Evolutionary conservation across 179 eudicot genomes (phyloP), one percentile per base, ranked within the genome.

Genomic region (Beta lomatogona): DNA sequence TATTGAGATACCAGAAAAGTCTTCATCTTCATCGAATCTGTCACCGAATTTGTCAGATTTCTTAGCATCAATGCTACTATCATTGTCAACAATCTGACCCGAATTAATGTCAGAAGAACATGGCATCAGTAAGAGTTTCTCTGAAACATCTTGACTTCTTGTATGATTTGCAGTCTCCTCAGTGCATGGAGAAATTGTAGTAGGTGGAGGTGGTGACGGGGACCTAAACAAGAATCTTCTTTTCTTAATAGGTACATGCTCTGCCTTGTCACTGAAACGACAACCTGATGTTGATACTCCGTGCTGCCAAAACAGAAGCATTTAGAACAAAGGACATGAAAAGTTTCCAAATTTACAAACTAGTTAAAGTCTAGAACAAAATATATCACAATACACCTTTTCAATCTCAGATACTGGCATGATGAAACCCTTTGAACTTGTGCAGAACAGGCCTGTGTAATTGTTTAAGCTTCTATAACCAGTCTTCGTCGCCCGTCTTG

Each of bases 1-100:
- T 74, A 94, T 88, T 52, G 90, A 89, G 86, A 94, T 94, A 71
- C 97, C 97, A 36, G 91, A 94, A 79, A 92, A 93, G 78, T 89
- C 93, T 54, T 83, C 28, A 25, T 25, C 28, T 25, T 25, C 91
- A 9, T 66, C 69, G 61, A 79, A 59, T 28, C 64, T 64, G 52
- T 55, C 79, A 41, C 73, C 52, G 53, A 71, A 44, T 10, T 53
- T 78, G 45, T 16, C 75, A 61, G 84, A 57, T 41, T 70, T 53
- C 75, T 78, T 72, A 73, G 31, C 67, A 28, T 55, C 18, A 63
- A 45, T 14, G 60, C 64, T 45, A 57, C 6, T 58, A 68, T 22
- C 71, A 61, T 71, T 79, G 64, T 69, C 79, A 79, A 19, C 67
- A 67, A 22, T 50, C 48, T 80, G 53, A 57, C 82, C 72, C 52